Evolutionary conservation across 306 rosid genomes (phyloP), one percentile per base, ranked within the genome.

Genomic region (Oemleria cerasiformis): DNA sequence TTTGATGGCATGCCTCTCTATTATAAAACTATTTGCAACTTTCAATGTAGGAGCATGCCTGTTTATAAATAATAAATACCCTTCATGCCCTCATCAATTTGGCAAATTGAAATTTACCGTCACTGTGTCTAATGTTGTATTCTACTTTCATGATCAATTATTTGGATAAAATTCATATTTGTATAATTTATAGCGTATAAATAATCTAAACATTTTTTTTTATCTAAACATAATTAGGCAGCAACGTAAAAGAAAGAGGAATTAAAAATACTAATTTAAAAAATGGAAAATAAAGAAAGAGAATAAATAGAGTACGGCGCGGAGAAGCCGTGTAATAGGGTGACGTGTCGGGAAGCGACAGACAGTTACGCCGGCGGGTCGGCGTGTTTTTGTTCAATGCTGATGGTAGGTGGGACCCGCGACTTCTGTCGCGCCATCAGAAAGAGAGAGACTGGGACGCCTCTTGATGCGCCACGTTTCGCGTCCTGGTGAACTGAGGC

Each of bases 261-360:
- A 59, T 14, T 6, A 7, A 59, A 7, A 14, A 34, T 23, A 34
- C 1, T 30, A 23, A 14, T 14, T 9, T 30, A 25, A 58, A 30
- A 25, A 1, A 25, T 9, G 8, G 16, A 38, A 5, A 61, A 5
- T 7, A 2, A 0, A 5, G 3, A 23, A 0, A 38, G 5, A 30
- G 36, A 30, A 30, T 1, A 0, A 9, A 21, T 34, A 21, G 48
- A 65, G 66, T 71, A 58, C 73, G 79, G 72, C 67, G 55, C 63
- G 11, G 56, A 60, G 59, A 30, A 49, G 64, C 43, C 73, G 45
- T 53, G 70, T 66, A 34, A 43, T 48, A 20, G 75, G 65, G 81
- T 84, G 84, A 89, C 85, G 92, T 82, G 86, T 80, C 63, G 80
- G 84, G 67, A 3, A 60, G 63, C 8, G 80, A 81, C 83, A 81